Conservation (phyloP, 2,329 filamentous ascomycete species). For the Aspergillus japonicus region DNA sequence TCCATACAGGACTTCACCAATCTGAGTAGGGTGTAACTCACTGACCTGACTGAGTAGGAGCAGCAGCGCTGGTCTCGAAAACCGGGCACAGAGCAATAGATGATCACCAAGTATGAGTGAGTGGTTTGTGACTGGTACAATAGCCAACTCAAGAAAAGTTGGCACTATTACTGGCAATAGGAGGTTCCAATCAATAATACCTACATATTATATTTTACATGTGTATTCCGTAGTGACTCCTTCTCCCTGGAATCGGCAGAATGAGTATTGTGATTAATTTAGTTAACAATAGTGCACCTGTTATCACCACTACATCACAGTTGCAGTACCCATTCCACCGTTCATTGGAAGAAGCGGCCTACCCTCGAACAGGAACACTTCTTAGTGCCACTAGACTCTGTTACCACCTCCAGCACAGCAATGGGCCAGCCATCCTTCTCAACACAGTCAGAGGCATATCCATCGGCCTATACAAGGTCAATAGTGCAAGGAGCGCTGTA, state of each 20-base stretch:
- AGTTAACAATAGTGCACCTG: neutral
- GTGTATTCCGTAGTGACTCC: neutral
- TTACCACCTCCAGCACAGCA: neutral
- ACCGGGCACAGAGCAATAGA: slow-evolving; percentile 1
- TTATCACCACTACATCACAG: slow-evolving; percentile 1
- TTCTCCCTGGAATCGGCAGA: neutral
- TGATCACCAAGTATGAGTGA: neutral
- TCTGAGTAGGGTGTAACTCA: no score
- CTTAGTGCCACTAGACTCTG: slow-evolving; percentile 5
- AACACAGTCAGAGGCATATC: slow-evolving; percentile 3
- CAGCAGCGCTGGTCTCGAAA: neutral
- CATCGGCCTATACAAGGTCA: slow-evolving; percentile 6
- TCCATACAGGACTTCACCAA: no score
- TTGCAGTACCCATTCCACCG: neutral
- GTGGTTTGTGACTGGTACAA: slow-evolving; percentile 9
- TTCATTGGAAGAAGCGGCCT: slow-evolving; percentile 6
- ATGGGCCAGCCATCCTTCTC: slow-evolving; percentile 5
- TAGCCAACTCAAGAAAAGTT: neutral
- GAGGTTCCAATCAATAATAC: neutral
- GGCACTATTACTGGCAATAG: no score
- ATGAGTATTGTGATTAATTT: neutral
- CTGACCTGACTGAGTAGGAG: no score
- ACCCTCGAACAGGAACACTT: slow-evolving; percentile 6
- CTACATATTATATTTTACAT: neutral
- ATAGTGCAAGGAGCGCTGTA: slow-evolving; percentile 10